A percentile compares a stretch with the other conserved stretches of the same genome.
These are phyloP conservation scores for Candida krabiensis DNA, from an alignment of 805 yeast genomes.

Conservation along the genomic window DNA sequence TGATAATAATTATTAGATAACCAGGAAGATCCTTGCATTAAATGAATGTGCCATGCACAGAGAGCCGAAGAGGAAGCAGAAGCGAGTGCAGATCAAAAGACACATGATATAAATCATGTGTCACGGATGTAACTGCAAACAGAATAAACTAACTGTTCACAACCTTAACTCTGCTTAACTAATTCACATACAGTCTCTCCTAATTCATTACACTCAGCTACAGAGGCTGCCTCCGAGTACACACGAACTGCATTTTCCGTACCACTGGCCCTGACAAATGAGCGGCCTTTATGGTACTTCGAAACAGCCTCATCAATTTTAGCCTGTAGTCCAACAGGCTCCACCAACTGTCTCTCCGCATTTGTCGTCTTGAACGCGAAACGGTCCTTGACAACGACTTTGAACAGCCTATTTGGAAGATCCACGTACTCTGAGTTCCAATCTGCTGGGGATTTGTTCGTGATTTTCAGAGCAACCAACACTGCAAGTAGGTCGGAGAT, in stretches of 20 bases:
- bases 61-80: too few species aligned
- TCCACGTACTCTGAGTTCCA: slow-evolving; percentile 84
- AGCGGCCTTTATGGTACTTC: slow-evolving; percentile 62
- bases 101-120: too few species aligned
- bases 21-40: too few species aligned
- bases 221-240: slow-evolving; percentile 80
- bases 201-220: slow-evolving; percentile 47
- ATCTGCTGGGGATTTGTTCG: slow-evolving; percentile 45
- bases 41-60: too few species aligned
- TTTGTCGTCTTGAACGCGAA: slow-evolving; percentile 77
- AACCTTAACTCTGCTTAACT: slow-evolving; percentile 29
- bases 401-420: slow-evolving; percentile 81
- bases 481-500: slow-evolving; percentile 87
- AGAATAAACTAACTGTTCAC: too few species aligned
- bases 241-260: slow-evolving; percentile 97
- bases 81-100: too few species aligned
- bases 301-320: slow-evolving; percentile 66
- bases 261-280: slow-evolving; percentile 96
- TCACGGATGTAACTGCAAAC: too few species aligned
- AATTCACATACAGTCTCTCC: slow-evolving; percentile 39
- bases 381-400: slow-evolving; percentile 83
- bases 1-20: too few species aligned
- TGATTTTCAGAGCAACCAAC: slow-evolving; percentile 58
- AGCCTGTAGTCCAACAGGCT: slow-evolving; percentile 76
- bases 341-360: slow-evolving; percentile 80